A percentile compares a stretch with the other conserved stretches of the same genome.
Conservation (phyloP, 495 filamentous ascomycete species). For the Podospora pseudopauciseta region DNA sequence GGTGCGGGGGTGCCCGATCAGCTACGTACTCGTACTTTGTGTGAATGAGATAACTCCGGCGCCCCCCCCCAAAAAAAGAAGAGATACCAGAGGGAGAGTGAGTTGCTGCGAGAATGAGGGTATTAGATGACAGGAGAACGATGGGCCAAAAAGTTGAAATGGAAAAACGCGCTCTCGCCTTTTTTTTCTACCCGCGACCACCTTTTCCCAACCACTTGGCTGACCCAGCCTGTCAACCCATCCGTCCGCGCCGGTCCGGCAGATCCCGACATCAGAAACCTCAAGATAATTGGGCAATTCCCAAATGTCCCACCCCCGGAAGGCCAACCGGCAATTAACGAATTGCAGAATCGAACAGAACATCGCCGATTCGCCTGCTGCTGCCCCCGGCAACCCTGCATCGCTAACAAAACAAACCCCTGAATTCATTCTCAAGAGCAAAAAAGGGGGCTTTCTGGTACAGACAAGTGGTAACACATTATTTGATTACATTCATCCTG, state of each 20-base stretch:
- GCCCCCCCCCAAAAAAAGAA: background rate
- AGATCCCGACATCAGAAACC: constrained; percentile 15
- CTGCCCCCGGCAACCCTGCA: constrained; percentile 2
- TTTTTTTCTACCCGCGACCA: background rate
- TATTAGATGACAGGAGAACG: background rate
- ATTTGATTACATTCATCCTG: background rate
- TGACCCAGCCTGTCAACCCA: constrained; percentile 3
- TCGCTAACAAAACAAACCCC: constrained; percentile 3
- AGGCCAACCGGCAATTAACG: background rate
- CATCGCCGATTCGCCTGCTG: constrained; percentile 6
- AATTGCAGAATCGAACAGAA: constrained; percentile 2
- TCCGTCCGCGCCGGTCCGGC: constrained; percentile 16
- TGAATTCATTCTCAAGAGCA: background rate
- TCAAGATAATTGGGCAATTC: background rate
- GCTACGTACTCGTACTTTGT: background rate
- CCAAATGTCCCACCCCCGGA: background rate
- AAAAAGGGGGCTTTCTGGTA: background rate
- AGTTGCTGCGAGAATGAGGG: background rate
- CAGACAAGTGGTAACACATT: background rate
- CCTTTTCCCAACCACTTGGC: constrained; percentile 17
- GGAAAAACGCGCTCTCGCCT: background rate
- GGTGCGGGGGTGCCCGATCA: background rate
- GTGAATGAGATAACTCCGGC: background rate
- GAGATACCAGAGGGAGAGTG: background rate
- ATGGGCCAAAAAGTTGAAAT: constrained; percentile 9